These are phyloP conservation scores for Pseudonitzschia delicatissima DNA, from an alignment of 108 stramenopile species.

Conservation along the genomic window DNA sequence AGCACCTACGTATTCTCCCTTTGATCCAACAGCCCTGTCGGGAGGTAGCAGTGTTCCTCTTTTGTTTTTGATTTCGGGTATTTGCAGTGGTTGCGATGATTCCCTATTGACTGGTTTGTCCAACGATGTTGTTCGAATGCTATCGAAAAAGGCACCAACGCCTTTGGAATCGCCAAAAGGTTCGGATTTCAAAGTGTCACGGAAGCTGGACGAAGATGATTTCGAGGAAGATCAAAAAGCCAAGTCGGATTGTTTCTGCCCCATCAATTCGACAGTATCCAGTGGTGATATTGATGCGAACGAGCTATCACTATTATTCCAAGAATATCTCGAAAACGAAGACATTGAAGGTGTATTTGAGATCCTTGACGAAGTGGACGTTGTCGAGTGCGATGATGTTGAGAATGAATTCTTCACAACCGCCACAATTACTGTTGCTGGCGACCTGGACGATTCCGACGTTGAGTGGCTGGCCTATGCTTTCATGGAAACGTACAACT, in stretches of 20 bases:
- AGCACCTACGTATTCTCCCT: background rate
- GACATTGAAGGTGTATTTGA: background rate
- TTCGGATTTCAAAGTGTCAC: background rate
- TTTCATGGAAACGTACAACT: conserved; percentile 1
- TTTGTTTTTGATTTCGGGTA: conserved; percentile 11
- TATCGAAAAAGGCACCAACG: background rate
- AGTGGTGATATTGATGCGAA: background rate
- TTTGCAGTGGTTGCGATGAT: conserved; percentile 16
- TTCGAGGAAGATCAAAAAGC: conserved; percentile 5
- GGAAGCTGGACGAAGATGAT: background rate
- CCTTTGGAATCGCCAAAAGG: background rate
- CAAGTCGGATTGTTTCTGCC: conserved; percentile 18
- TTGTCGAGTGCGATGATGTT: background rate
- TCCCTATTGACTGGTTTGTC: background rate
- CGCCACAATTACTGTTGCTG: background rate
- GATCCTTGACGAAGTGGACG: conserved; percentile 5
- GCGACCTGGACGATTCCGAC: background rate
- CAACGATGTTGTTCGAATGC: background rate
- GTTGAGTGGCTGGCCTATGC: background rate
- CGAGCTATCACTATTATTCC: background rate
- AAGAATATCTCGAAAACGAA: background rate
- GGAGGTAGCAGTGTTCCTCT: background rate
- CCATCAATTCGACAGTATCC: background rate
- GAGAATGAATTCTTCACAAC: background rate
- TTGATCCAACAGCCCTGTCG: background rate